Conservation (phyloP, 306 rosid genomes). For the Cucumis sativus region Cucumber_9930_V3 NC_026658.2:17454501-17455000, state of each 20-base stretch:
- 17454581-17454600: not conserved
- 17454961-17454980: not conserved
- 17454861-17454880: not conserved
- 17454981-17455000: not conserved
- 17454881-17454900: not conserved
- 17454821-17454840: not conserved
- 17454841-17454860: not conserved
- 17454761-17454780: slow-evolving; percentile 91
- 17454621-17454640: not conserved
- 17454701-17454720: slow-evolving; percentile 53
- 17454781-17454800: not conserved
- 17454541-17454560: not conserved
- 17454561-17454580: not conserved
- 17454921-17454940: not conserved
- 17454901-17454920: not conserved
- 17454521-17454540: not conserved
- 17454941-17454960: not conserved
- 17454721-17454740: slow-evolving; percentile 64
- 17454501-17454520: not conserved
- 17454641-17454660: not conserved
- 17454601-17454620: not conserved
- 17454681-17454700: not conserved
- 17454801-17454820: not conserved
- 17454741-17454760: slow-evolving; percentile 81
- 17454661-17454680: not conserved